A percentile compares a stretch with the other conserved stretches of the same genome.
phyloP scores from a whole-genome alignment of 345 rosid genomes.

The Euphorbia lathyris region DNA sequence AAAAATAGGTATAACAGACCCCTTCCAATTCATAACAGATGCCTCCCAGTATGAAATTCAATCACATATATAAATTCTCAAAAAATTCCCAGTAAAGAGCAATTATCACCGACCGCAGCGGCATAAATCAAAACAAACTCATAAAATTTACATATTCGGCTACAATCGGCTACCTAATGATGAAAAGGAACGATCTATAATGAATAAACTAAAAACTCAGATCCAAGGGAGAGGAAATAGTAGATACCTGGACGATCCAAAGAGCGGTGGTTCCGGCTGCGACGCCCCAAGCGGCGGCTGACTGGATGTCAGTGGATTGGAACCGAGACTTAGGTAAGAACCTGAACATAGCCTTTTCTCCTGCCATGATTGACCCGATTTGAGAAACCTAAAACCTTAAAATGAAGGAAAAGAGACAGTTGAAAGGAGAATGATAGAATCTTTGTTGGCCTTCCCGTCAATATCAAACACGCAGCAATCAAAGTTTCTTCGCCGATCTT shows the following conservation, averaged over 20 bases:
- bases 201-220: background rate
- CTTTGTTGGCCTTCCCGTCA: slow-evolving; percentile 3
- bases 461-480: background rate
- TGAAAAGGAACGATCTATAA: background rate
- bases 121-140: background rate
- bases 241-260: slow-evolving; percentile 66
- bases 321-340: slow-evolving; percentile 46
- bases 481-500: background rate
- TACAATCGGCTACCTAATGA: background rate
- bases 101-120: too few species aligned
- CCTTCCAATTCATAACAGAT: too few species aligned
- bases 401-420: background rate
- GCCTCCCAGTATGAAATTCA: background rate
- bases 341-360: slow-evolving; percentile 39
- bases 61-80: background rate
- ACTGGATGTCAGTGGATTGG: slow-evolving; percentile 62
- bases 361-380: slow-evolving; percentile 39
- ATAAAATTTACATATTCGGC: background rate
- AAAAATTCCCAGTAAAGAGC: too few species aligned
- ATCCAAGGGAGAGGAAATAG: background rate
- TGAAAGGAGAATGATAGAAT: background rate
- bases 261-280: slow-evolving; percentile 71
- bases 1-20: background rate
- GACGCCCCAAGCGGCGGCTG: slow-evolving; percentile 82
- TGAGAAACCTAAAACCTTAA: slow-evolving; percentile 10